Evolutionary conservation across 345 rosid genomes (phyloP).

Genomic region (Brassica juncea): DNA sequence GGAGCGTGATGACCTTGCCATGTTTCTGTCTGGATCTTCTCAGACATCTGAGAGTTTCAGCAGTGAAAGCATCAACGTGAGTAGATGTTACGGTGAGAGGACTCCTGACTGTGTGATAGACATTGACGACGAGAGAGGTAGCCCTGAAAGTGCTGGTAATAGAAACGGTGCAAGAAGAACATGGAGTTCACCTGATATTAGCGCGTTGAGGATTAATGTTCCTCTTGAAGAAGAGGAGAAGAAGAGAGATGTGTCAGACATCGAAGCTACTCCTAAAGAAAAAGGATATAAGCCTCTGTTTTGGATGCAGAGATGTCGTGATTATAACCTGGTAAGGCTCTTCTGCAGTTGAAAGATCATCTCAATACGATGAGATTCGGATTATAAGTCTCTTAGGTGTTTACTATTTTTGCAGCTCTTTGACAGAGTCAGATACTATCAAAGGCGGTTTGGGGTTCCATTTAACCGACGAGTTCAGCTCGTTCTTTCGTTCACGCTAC

Average conservation of each 20-base stretch:
- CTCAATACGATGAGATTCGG: not conserved
- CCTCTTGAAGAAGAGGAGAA: constrained; percentile 44
- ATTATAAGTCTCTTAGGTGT: constrained; percentile 12
- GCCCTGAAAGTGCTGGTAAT: constrained; percentile 32
- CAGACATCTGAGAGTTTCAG: constrained; percentile 37
- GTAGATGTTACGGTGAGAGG: constrained; percentile 34
- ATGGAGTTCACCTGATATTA: constrained; percentile 63
- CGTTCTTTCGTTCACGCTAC: constrained; percentile 62
- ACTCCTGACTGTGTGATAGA: constrained; percentile 33
- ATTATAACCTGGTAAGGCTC: constrained; percentile 56
- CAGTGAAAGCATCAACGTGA: constrained; percentile 38
- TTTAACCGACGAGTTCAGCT: constrained; percentile 52
- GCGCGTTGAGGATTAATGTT: constrained; percentile 60
- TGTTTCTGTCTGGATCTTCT: constrained; percentile 70
- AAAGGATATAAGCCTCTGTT: constrained; percentile 60
- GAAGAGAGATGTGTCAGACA: constrained; percentile 29
- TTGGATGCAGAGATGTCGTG: constrained; percentile 58
- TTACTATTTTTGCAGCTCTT: constrained; percentile 46
- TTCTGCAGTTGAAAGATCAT: not conserved
- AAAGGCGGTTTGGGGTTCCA: constrained; percentile 53
- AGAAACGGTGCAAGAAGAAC: constrained; percentile 51
- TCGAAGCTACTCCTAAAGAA: constrained; percentile 70
- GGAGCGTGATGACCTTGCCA: constrained; percentile 81
- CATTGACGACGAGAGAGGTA: constrained; percentile 44
- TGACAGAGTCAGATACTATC: constrained; percentile 47